Base-by-base conservation (phyloP, 805 yeast species). In the Blastobotrys attinorum region DNA sequence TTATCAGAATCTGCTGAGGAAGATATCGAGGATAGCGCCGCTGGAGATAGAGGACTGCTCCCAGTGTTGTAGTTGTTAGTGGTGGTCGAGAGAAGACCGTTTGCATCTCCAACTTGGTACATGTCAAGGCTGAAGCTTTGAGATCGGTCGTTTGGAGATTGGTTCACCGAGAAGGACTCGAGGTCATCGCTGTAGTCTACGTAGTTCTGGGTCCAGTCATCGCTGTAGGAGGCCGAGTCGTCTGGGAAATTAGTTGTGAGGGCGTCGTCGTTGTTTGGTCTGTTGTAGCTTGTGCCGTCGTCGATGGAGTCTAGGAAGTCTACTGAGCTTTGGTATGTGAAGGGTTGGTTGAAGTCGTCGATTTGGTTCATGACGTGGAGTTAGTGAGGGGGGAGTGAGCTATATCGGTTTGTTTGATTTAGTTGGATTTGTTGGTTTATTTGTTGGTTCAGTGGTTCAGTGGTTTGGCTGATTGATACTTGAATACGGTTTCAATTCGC, bases 321-420 rank as follows among this genome's bases (percentile, higher is more conserved):
- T 25, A 11, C 29, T 11, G 29, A 25, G 11, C 11, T 25, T 25
- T 25, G 29, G 29, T 25, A 25, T 25, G 29, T 25, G 11, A 25
- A 25, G 10, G 29, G 29, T 8, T 7, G 7, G 10, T 7, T 25
- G 11, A 25, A 25, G 29, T 25, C 29, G 10, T 25, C 29, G 42
- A 31, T 3, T 34, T 34, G 6, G 42, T 37, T 11, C 35, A 31
- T 31, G 31, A 33, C 40, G 13, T 32, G 27, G 20, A 41, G 21
- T 11, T 41, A 41, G 10, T 40, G 44, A 4, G 44, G 44, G 6
- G 44, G 33, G 21, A 41, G 44, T n/a, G n/a, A n/a, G n/a, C n/a
- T n/a, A n/a, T n/a, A n/a, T n/a, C n/a, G n/a, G n/a, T n/a, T n/a
- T n/a, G n/a, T n/a, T n/a, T n/a, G n/a, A n/a, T n/a, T n/a, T n/a